A percentile compares a stretch with the other conserved stretches of the same genome.
Conservation (phyloP, 2,329 filamentous ascomycete genomes). For the Alternaria solani region DNA sequence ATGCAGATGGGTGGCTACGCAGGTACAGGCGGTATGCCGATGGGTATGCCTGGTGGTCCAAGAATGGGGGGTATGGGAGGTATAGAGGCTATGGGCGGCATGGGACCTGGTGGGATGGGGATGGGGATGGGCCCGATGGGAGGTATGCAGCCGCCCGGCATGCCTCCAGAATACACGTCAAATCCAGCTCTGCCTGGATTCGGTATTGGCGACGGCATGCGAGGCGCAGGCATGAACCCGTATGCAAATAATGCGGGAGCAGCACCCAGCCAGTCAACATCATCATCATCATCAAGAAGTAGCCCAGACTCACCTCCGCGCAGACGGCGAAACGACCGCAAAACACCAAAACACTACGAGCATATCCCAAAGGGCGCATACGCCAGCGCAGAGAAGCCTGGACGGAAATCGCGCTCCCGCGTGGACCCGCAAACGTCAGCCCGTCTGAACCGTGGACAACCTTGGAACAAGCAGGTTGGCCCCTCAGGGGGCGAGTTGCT, state of each 20-base stretch:
- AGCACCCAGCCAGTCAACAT: slow-evolving; percentile 9
- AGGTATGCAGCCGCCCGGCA: slow-evolving; percentile 7
- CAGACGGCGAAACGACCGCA: background rate
- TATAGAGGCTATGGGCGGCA: background rate
- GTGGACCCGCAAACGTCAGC: slow-evolving; percentile 11
- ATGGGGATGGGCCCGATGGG: slow-evolving; percentile 6
- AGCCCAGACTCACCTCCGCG: background rate
- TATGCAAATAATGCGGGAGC: slow-evolving; percentile 8
- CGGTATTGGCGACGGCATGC: background rate
- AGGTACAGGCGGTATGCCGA: background rate
- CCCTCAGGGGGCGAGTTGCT: slow-evolving; percentile 35
- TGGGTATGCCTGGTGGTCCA: background rate
- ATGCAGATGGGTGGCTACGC: slow-evolving; percentile 4
- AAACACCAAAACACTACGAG: slow-evolving; percentile 11
- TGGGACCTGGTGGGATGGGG: slow-evolving; percentile 6
- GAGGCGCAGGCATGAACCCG: slow-evolving; percentile 1
- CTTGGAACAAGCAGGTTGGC: slow-evolving; percentile 13
- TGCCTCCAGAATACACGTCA: slow-evolving; percentile 19
- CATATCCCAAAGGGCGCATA: slow-evolving; percentile 27
- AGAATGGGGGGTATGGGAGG: background rate
- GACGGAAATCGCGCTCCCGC: background rate
- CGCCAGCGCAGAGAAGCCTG: slow-evolving; percentile 3
- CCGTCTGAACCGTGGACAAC: slow-evolving; percentile 21
- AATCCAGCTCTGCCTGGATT: slow-evolving; percentile 11
- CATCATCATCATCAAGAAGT: slow-evolving; percentile 7